Base-by-base conservation (phyloP, 208 protist genomes). In the Crithidia expoeki region DNA sequence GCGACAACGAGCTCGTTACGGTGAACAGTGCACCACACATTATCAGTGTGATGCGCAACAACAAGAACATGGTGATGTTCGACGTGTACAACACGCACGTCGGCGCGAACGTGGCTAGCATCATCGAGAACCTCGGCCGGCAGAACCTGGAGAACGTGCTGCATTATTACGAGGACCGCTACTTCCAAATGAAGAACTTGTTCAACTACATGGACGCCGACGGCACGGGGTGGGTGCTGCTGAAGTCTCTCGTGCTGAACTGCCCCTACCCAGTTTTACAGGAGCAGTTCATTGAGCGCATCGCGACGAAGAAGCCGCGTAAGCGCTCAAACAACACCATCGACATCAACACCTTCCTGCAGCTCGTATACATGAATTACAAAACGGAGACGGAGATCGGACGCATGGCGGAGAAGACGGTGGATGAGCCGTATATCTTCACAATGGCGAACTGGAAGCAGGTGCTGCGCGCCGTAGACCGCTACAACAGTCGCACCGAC, bases 311-410 rank as follows among this genome's bases (percentile, higher is more conserved):
- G 72, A 68, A 86, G 53, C 84, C 84, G 0, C 68, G 70, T 42
- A 90, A 91, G 74, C 87, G 85, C 64, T 84, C 76, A 1, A 77
- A 94, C 69, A 81, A 80, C 70, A 83, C 80, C 33, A 92, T 94
- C 56, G 75, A 68, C 65, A 80, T 88, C 68, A 92, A 94, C 79
- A 90, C 89, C 3, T 94, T 93, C 67, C 63, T 94, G 52, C 75
- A 90, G 65, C 80, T 94, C 19, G 74, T 92, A 9, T 94, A 94
- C 76, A 86, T 85, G 80, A 92, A 92, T 77, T 94, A 94, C 83
- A 94, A 94, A 71, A 89, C 89, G 19, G 83, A 91, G 40, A 62
- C 72, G 17, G 86, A 94, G 46, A 92, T 92, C 63, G 81, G 69
- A n/a, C 47, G 76, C 4, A 80, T 70, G 38, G 67, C 66, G 33